Conservation (phyloP, 257 asterid genomes). For the Primulina eburnea region DNA sequence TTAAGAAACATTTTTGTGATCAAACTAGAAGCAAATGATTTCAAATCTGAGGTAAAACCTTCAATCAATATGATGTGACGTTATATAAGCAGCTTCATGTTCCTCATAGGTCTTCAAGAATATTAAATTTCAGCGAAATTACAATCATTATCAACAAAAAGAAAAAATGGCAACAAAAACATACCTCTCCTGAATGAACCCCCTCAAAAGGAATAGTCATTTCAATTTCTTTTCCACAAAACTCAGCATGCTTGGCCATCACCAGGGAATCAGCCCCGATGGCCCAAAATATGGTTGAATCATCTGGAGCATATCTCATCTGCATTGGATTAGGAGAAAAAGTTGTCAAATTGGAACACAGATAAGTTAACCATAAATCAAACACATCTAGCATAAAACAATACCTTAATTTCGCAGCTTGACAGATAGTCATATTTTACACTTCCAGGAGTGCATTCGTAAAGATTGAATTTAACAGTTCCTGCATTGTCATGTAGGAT, state of each 20-base stretch:
- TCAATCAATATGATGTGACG: not conserved
- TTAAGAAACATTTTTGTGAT: not conserved
- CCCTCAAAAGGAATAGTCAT: constrained; percentile 96
- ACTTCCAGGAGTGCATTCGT: constrained; percentile 65
- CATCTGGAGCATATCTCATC: constrained; percentile 81
- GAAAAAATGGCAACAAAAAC: constrained; percentile 5
- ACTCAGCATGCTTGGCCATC: constrained; percentile 69
- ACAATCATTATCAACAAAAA: not conserved
- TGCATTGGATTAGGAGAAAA: constrained; percentile 33
- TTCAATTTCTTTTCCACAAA: constrained; percentile 76
- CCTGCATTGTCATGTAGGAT: constrained; percentile 79
- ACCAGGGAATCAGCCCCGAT: constrained; percentile 54
- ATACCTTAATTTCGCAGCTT: constrained; percentile 91
- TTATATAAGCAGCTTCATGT: not conserved
- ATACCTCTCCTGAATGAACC: constrained; percentile 77
- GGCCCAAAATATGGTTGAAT: constrained; percentile 96
- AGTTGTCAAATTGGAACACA: not conserved
- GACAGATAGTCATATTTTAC: constrained; percentile 76
- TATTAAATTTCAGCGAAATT: not conserved
- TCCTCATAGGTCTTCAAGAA: not conserved
- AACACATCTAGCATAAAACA: constrained; percentile 15
- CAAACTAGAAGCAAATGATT: not conserved
- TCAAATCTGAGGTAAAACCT: not conserved
- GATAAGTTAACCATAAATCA: constrained; percentile 5
- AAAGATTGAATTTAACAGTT: constrained; percentile 63